Evolutionary conservation across 1,284 basidiomycete genomes (phyloP), one percentile per base, ranked within the genome.

Genomic region (Sanghuangporus weigelae): DNA sequence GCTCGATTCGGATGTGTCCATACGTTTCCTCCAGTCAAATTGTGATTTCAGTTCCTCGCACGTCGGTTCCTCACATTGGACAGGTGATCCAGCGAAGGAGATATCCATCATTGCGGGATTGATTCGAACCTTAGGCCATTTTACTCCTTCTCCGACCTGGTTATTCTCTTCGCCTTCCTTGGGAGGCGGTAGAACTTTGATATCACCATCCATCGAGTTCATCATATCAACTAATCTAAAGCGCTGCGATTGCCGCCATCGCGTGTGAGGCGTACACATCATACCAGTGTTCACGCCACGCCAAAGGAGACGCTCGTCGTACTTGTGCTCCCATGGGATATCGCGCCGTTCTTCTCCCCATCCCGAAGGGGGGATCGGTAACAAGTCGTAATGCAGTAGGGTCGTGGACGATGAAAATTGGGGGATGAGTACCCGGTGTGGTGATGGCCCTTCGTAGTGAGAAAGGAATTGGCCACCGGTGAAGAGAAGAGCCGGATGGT

Each of bases 271-370:
- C 0, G 73, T 73, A 62, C 83, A 81, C 67, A 74, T 78, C 54
- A 88, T 87, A 1, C 87, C 88, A 0, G 88, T 89, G 55, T 82
- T 86, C 58, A 79, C 81, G 3, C 88, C 88, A 21, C 88, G 78
- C 88, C 88, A 90, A n/a, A 81, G 72, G 35, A 90, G 69, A 36
- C 82, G 71, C 49, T 84, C 80, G 63, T 87, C 81, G 7, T 73
- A 67, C 73, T 84, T 89, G 26, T 79, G 74, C 39, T 82, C 81
- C 82, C 85, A 90, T 0, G 72, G 73, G 0, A 81, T 77, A 69
- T 87, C 84, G 77, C 74, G 51, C 75, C 68, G 19, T 80, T 75
- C 36, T 74, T 72, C 1, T 72, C 67, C 67, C 78, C 82, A 63
- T 58, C 77, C 75, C 54, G 81, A 79, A 0, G 76, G 77, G 51